Conservation (phyloP, 805 yeast species). For the Starmerella ratchasimensis region DNA sequence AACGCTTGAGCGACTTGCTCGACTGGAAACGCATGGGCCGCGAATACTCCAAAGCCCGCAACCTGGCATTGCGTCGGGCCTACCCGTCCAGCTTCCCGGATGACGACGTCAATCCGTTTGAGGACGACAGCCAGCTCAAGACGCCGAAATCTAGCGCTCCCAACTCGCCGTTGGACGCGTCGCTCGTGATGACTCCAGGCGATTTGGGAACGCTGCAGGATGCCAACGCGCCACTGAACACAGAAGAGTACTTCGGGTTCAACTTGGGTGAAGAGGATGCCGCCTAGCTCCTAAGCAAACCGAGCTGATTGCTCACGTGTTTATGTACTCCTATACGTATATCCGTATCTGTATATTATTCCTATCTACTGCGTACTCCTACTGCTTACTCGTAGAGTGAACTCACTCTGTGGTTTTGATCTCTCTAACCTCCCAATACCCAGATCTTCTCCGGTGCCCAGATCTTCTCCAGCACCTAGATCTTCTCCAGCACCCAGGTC, state of each 20-base stretch:
- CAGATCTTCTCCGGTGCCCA: no score
- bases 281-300: no score
- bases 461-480: no score
- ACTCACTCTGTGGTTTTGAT: no score
- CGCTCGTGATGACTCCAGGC: conserved; percentile 89
- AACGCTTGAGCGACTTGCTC: conserved; percentile 75
- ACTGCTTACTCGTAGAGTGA: no score
- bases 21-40: conserved; percentile 99
- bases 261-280: conserved; percentile 30
- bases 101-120: conserved; percentile 24
- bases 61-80: conserved; percentile 80
- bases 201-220: conserved; percentile 95
- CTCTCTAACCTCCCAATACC: no score
- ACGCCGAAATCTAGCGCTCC: conserved; percentile 93
- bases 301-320: background rate
- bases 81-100: conserved; percentile 66
- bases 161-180: conserved; percentile 74
- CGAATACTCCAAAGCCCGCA: conserved; percentile 90
- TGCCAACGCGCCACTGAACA: conserved; percentile 51
- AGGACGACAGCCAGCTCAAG: conserved; percentile 31
- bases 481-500: no score
- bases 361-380: no score
- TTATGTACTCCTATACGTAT: no score
- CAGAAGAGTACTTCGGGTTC: conserved; percentile 58
- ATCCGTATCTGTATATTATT: no score